Percentiles rank a stretch among this genome's conserved stretches.
phyloP scores from a whole-genome alignment of 306 rosid species.

The Comarum palustre region DNA sequence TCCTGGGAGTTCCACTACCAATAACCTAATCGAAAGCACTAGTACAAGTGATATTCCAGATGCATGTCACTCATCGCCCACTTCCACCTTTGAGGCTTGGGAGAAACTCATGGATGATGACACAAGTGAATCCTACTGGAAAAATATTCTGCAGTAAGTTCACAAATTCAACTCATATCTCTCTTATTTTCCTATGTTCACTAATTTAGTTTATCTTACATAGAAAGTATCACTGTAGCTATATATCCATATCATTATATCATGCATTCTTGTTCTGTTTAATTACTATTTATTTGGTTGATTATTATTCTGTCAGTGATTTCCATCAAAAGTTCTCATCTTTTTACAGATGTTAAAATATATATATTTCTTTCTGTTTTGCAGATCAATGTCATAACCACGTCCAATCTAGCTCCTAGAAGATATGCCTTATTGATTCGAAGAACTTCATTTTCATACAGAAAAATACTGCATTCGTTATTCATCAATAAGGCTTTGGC shows the following conservation, averaged over 20 bases:
- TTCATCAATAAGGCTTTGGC: slow-evolving; percentile 13
- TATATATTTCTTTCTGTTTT: slow-evolving; percentile 24
- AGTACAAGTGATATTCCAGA: slow-evolving; percentile 13
- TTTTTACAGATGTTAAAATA: not conserved
- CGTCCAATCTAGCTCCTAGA: slow-evolving; percentile 16
- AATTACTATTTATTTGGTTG: not conserved
- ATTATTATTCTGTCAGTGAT: not conserved
- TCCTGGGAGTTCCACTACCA: slow-evolving; percentile 23
- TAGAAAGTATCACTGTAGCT: not conserved
- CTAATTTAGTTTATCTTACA: not conserved
- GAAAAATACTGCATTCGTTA: slow-evolving; percentile 1
- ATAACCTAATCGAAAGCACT: slow-evolving; percentile 37
- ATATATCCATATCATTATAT: not conserved
- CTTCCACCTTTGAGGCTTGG: slow-evolving; percentile 55
- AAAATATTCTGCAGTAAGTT: slow-evolving; percentile 68
- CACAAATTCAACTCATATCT: slow-evolving; percentile 2
- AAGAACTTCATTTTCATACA: not conserved
- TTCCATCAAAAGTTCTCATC: not conserved
- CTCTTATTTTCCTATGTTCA: not conserved
- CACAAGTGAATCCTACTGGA: slow-evolving; percentile 64
- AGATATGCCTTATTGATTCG: not conserved
- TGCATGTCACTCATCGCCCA: slow-evolving; percentile 33
- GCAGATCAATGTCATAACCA: slow-evolving; percentile 57
- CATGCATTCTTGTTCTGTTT: not conserved
- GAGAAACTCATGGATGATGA: slow-evolving; percentile 65